A percentile compares a stretch with the other conserved stretches of the same genome.
Evolutionary conservation across 2,329 filamentous ascomycete species (phyloP).

Genomic region (Hymenoscyphus salicellus): DNA sequence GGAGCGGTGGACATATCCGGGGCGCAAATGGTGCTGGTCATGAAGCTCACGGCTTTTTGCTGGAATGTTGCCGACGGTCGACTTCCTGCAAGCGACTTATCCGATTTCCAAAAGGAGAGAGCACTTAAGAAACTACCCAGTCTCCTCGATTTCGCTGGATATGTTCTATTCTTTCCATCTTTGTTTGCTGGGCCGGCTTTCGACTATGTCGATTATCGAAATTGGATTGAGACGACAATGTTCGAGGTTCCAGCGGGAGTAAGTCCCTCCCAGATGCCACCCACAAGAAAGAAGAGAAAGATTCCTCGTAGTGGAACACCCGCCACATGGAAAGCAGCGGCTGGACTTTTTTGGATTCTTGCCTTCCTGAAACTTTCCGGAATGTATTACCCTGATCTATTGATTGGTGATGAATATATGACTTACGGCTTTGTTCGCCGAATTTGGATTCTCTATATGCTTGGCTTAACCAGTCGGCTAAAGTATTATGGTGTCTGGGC

Average conservation of each 20-base stretch:
- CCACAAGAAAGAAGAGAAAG: slow-evolving; percentile 83
- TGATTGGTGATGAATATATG: slow-evolving; percentile 65
- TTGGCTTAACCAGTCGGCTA: slow-evolving; percentile 74
- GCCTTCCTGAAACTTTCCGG: slow-evolving; percentile 70
- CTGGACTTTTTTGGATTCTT: slow-evolving; percentile 76
- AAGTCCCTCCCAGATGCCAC: slow-evolving; percentile 82
- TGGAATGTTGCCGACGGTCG: slow-evolving; percentile 97
- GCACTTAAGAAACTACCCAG: slow-evolving; percentile 71
- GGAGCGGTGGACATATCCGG: slow-evolving; percentile 81
- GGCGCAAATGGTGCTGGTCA: slow-evolving; percentile 96
- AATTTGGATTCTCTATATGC: slow-evolving; percentile 77
- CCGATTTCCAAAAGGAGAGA: slow-evolving; percentile 79
- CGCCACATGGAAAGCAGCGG: slow-evolving; percentile 70
- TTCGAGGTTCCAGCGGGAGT: slow-evolving; percentile 79
- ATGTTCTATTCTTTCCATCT: slow-evolving; percentile 92
- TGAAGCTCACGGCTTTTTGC: slow-evolving; percentile 95
- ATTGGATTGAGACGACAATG: slow-evolving; percentile 92
- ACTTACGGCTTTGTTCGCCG: slow-evolving; percentile 67
- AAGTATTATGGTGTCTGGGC: slow-evolving; percentile 99
- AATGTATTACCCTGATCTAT: slow-evolving; percentile 61
- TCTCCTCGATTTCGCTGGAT: slow-evolving; percentile 79
- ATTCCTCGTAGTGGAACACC: slow-evolving; percentile 89
- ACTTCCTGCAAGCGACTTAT: slow-evolving; percentile 74
- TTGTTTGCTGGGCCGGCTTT: slow-evolving; percentile 89
- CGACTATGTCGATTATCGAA: slow-evolving; percentile 87